A percentile compares a stretch with the other conserved stretches of the same genome.
These are phyloP conservation scores for Halophytophthora polymorphica DNA, from an alignment of 352 stramenopile species.

Conservation along the genomic window DNA sequence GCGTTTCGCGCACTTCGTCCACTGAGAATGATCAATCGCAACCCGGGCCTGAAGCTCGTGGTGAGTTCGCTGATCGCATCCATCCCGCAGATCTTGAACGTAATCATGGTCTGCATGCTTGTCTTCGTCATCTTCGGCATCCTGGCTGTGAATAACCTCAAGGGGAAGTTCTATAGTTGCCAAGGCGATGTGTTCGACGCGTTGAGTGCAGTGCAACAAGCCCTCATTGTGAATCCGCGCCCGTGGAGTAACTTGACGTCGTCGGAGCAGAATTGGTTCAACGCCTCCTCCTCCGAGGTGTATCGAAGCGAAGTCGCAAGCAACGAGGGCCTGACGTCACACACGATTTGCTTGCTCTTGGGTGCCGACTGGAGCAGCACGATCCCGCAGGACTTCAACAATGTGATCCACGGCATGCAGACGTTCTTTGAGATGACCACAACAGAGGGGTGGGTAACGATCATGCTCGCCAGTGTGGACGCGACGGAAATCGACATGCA, in stretches of 20 bases:
- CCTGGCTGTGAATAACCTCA: slow-evolving; percentile 89
- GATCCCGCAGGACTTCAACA: slow-evolving; percentile 79
- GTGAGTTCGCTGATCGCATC: slow-evolving; percentile 77
- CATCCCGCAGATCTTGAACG: slow-evolving; percentile 81
- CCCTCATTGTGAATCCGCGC: slow-evolving; percentile 43
- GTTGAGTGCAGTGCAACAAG: slow-evolving; percentile 30
- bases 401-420: slow-evolving; percentile 60
- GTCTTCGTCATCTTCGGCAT: slow-evolving; percentile 89
- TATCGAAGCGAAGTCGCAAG: slow-evolving; percentile 17
- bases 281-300: slow-evolving; percentile 4
- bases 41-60: slow-evolving; percentile 66
- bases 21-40: slow-evolving; percentile 82
- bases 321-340: slow-evolving; percentile 33
- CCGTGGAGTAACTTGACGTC: slow-evolving; percentile 41
- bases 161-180: slow-evolving; percentile 83
- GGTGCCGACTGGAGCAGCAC: slow-evolving; percentile 36
- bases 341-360: slow-evolving; percentile 38
- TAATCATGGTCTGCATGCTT: slow-evolving; percentile 79
- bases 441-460: slow-evolving; percentile 86
- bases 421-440: slow-evolving; percentile 92
- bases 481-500: slow-evolving; percentile 89
- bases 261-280: slow-evolving; percentile 40
- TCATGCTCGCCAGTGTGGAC: slow-evolving; percentile 89
- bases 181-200: slow-evolving; percentile 43
- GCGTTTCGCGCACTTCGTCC: slow-evolving; percentile 79